phyloP scores from a whole-genome alignment of 805 yeast species.

The Scheffersomyces ergatensis region DNA sequence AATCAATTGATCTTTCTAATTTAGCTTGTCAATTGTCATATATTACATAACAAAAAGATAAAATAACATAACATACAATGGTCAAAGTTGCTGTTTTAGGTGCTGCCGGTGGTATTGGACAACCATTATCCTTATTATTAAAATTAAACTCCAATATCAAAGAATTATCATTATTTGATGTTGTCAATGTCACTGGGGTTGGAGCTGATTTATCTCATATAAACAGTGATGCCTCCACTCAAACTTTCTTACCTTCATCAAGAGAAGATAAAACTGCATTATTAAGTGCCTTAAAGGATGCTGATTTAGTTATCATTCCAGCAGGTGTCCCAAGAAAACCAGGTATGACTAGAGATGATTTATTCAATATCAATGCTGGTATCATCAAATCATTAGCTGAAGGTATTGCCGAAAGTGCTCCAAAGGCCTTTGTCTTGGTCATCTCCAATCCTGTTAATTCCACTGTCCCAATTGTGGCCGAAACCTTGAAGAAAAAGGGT shows the following conservation, averaged over 20 bases:
- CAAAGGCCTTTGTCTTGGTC: conserved; percentile 73
- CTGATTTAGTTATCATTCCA: conserved; percentile 59
- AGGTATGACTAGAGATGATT: conserved; percentile 90
- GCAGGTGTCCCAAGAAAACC: conserved; percentile 95
- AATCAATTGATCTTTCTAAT: not conserved
- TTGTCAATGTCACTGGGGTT: conserved; percentile 81
- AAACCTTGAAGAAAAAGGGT: conserved; percentile 65
- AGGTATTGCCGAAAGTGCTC: conserved; percentile 70
- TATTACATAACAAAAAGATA: too few relatives aligned
- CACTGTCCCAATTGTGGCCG: conserved; percentile 85
- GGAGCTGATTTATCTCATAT: conserved; percentile 87
- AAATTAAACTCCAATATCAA: conserved; percentile 64
- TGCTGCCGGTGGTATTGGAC: conserved; percentile 95
- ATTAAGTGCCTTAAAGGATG: conserved; percentile 41
- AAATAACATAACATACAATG: conserved; percentile 17
- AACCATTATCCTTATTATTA: conserved; percentile 79
- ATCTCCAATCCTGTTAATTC: conserved; percentile 95
- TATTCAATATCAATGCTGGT: conserved; percentile 79
- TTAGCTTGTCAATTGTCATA: too few relatives aligned
- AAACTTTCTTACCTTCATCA: conserved; percentile 59
- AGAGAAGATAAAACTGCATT: conserved; percentile 46
- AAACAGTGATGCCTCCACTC: conserved; percentile 60
- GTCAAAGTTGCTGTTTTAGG: conserved; percentile 82
- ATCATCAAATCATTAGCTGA: conserved; percentile 73
- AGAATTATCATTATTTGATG: conserved; percentile 78